Conservation (phyloP, 2,329 filamentous ascomycete species). For the Aspergillus sp. region DNA sequence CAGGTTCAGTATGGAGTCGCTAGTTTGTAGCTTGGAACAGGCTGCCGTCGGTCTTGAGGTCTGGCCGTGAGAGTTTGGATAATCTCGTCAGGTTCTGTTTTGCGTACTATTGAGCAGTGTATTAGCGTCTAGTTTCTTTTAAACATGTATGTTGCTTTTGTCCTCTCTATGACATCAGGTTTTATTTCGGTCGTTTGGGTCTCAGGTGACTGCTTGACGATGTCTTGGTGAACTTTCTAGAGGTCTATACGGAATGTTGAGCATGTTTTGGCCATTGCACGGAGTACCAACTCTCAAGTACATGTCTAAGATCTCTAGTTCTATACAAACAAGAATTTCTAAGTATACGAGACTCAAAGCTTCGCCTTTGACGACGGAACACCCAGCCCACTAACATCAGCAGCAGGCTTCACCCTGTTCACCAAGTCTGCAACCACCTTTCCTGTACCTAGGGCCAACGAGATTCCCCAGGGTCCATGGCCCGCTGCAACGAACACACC, state of each 20-base stretch:
- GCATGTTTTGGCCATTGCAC: too few species aligned
- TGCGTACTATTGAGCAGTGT: too few species aligned
- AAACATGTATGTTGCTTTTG: too few species aligned
- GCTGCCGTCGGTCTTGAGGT: too few species aligned
- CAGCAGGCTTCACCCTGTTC: conserved; percentile 61
- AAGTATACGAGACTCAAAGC: background rate
- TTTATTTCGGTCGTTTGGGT: too few species aligned
- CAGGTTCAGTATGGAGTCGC: background rate
- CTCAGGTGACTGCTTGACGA: too few species aligned
- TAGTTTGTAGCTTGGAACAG: background rate
- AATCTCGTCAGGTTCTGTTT: too few species aligned
- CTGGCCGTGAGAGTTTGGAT: too few species aligned
- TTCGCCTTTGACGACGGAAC: conserved; percentile 25
- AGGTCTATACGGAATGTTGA: too few species aligned
- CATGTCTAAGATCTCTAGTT: background rate
- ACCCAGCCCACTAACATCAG: conserved; percentile 61
- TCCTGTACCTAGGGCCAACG: conserved; percentile 68
- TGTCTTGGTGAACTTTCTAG: too few species aligned
- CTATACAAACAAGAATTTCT: background rate
- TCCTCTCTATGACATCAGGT: too few species aligned
- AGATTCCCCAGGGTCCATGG: conserved; percentile 78
- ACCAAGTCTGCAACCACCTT: conserved; percentile 73
- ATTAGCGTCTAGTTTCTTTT: too few species aligned
- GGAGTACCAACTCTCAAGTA: background rate
- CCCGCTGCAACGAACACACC: conserved; percentile 74